Percentiles rank a stretch among this genome's conserved stretches.
Conservation (phyloP, 352 stramenopile genomes). For the Phytophthora syringae region DNA sequence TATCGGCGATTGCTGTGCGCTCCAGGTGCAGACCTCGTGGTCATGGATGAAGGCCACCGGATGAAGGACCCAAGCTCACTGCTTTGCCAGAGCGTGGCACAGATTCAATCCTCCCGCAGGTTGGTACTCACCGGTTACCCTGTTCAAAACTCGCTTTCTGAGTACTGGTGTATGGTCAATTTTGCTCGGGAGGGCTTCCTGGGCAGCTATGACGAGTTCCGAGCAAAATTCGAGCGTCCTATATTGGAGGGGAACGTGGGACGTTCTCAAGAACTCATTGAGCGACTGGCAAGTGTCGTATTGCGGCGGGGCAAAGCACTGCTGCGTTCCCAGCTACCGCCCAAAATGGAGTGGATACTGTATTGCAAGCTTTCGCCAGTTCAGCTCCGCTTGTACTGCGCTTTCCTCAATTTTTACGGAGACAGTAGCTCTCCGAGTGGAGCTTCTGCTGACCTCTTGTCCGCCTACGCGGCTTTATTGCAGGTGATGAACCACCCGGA, state of each 20-base stretch:
- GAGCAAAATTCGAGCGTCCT: constrained; percentile 77
- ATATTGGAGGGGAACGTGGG: constrained; percentile 75
- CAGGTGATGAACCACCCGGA: constrained; percentile 92
- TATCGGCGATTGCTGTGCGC: constrained; percentile 62
- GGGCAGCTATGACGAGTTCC: constrained; percentile 78
- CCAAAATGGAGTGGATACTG: constrained; percentile 89
- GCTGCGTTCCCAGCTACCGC: constrained; percentile 74
- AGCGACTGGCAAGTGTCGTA: constrained; percentile 69
- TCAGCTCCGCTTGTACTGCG: constrained; percentile 83
- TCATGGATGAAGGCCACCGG: constrained; percentile 90
- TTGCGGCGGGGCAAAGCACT: constrained; percentile 73
- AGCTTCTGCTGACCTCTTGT: constrained; percentile 69
- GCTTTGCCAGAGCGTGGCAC: constrained; percentile 79
- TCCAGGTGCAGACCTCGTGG: constrained; percentile 78
- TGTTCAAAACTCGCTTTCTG: constrained; percentile 94
- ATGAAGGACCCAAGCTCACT: constrained; percentile 89
- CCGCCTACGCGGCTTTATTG: constrained; percentile 76
- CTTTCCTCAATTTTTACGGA: constrained; percentile 69
- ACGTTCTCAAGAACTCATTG: constrained; percentile 73
- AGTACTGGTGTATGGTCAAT: constrained; percentile 94
- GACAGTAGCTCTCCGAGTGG: constrained; percentile 37
- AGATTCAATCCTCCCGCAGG: constrained; percentile 77
- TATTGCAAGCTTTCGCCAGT: constrained; percentile 85
- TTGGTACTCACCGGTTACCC: constrained; percentile 95
- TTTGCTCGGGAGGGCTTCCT: constrained; percentile 83